Base-by-base conservation (phyloP, 2,329 filamentous ascomycete species). In the Monosporascus ibericus region DNA sequence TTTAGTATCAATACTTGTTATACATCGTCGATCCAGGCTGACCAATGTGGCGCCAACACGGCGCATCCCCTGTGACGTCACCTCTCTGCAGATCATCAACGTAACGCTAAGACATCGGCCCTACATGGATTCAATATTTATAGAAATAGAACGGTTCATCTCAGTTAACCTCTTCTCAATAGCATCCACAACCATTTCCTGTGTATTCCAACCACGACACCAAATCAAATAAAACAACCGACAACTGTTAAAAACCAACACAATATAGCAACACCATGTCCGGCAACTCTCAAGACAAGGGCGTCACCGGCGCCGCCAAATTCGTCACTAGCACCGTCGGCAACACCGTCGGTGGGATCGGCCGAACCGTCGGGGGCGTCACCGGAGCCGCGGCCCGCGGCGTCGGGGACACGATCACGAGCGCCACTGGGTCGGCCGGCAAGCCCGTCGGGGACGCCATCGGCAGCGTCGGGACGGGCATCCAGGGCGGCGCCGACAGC, bases 391-490 rank as follows among this genome's bases (percentile, higher is more conserved):
- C 71, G 3, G 68, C 69, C 4, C 70, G 74, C 11, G 75, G 75
- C 4, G 40, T 78, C 6, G 72, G 74, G 30, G 66, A 77, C 59
- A 77, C 75, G 18, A 70, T 78, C 57, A 74, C 65, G 2, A 68
- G 70, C 54, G 68, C 72, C 3, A 73, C 75, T 1, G 75, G 75
- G 0, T 74, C 68, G 22, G 63, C 70, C 15, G 75, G 75, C 6
- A 72, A 72, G 57, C 72, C 74, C 9, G 65, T 79, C n/a, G 76
- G 75, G 5, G 73, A 78, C 58, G 75, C 72, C 0, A 52, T 79
- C 24, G 65, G 70, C 1, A 72, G 66, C 57, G 57, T 74, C 2
- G 72, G 73, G 14, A 71, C 65, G 2, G 75, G 75, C 1, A 58
- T 78, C 1, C 70, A 78, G 62, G 63, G 69, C 54, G 76, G 74